Percentiles rank a stretch among this genome's conserved stretches.
Evolutionary conservation across 2,329 filamentous ascomycete genomes (phyloP).

Genomic region (Microascus cirrosus): DNA sequence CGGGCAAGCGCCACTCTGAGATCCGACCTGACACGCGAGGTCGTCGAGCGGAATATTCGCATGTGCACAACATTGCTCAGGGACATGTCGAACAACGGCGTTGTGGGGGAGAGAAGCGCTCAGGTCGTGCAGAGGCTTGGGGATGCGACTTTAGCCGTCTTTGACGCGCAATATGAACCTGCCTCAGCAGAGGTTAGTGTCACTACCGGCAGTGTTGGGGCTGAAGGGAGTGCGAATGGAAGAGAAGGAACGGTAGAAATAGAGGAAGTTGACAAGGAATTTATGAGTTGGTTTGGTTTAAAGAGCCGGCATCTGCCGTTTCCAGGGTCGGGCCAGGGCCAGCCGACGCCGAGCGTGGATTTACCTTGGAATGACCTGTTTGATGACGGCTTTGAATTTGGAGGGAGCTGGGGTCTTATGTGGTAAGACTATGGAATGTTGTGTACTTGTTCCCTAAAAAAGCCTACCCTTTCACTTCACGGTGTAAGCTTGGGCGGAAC

Average conservation of each 20-base stretch:
- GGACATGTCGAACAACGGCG: background rate
- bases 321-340: background rate
- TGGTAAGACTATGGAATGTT: background rate
- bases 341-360: background rate
- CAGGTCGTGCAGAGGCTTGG: background rate
- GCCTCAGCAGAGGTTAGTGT: background rate
- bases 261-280: background rate
- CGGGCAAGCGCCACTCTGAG: conserved; percentile 8
- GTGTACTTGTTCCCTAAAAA: background rate
- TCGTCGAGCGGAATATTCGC: background rate
- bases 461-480: too few relatives aligned
- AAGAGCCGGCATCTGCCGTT: background rate
- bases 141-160: background rate
- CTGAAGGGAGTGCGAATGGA: background rate
- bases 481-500: too few relatives aligned
- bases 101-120: background rate
- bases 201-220: background rate
- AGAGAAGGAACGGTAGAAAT: background rate
- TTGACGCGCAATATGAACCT: background rate
- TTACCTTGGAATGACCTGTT: background rate
- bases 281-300: background rate
- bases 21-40: background rate
- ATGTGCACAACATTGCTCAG: background rate
- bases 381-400: background rate
- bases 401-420: background rate